Conservation (phyloP, 331 rosid genomes). For the Malus hybrid region DNA sequence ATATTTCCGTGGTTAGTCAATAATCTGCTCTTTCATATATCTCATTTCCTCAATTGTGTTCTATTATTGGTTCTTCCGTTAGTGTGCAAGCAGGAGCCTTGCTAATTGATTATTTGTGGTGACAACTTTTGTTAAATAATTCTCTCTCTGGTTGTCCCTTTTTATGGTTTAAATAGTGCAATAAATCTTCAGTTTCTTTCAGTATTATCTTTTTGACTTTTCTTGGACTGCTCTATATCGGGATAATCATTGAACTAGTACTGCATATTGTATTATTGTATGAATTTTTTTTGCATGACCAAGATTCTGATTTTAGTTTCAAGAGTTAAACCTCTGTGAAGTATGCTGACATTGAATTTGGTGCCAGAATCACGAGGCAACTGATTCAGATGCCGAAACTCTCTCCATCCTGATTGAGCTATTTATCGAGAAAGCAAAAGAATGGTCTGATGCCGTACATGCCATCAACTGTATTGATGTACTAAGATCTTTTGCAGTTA, state of each 20-base stretch:
- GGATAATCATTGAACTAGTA: background rate
- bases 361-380: slow-evolving; percentile 69
- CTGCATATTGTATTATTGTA: background rate
- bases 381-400: slow-evolving; percentile 73
- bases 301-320: background rate
- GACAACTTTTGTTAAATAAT: background rate
- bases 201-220: background rate
- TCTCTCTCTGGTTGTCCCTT: background rate
- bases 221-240: background rate
- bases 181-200: background rate
- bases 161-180: background rate
- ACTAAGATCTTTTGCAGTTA: slow-evolving; percentile 74
- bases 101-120: background rate
- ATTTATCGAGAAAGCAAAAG: slow-evolving; percentile 59
- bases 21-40: background rate
- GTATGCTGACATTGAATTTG: slow-evolving; percentile 10
- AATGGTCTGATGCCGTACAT: slow-evolving; percentile 65
- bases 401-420: slow-evolving; percentile 65
- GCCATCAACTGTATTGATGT: slow-evolving; percentile 85
- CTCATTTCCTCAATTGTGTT: background rate
- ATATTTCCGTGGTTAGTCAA: background rate
- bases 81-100: background rate
- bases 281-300: background rate
- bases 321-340: background rate
- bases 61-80: background rate